Evolutionary conservation across 805 yeast species (phyloP), one percentile per base, ranked within the genome.

Genomic region (Dipodascus geniculatus): DNA sequence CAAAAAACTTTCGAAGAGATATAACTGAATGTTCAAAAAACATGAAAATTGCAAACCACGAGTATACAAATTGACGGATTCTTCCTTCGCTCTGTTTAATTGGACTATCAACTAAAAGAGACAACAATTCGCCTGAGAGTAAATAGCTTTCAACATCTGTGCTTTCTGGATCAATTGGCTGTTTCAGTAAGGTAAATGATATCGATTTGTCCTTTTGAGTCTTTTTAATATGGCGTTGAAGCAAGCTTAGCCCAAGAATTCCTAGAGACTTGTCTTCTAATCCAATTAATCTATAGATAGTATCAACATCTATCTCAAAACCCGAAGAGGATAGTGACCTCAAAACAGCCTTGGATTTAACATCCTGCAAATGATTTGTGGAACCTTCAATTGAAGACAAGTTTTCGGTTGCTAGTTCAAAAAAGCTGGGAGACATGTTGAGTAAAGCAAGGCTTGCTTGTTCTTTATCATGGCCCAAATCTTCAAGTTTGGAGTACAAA

Each of bases 21-120:
- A 79, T 80, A 0, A 93, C 79, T 3, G 85, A 76, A 55, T 81
- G 79, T 51, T 76, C 74, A 63, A 88, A 85, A 65, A 81, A 81
- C 24, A 69, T 70, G 57, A 85, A 73, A 0, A 85, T 65, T 53
- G 87, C 69, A 56, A 68, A 70, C 95, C 95, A 89, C 54, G 80
- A 70, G 82, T 55, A 54, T 33, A 60, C 48, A 33, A 55, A 60
- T 19, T 55, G 54, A 48, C 33, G 51, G 24, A 22, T 54, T 49
- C 23, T 44, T 16, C 48, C 54, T 17, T 52, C 52, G 23, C 53
- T 53, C 19, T 51, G 50, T 16, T 50, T 44, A 54, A 48, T 48
- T 1, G 59, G 60, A 3, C 52, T 52, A 20, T 57, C 57, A 48
- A 65, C 50, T 24, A 64, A 53, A 48, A 64, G 48, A n/a, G 66